phyloP scores from a whole-genome alignment of 164 flowering plant species.

The Dillenia suffruticosa region DNA sequence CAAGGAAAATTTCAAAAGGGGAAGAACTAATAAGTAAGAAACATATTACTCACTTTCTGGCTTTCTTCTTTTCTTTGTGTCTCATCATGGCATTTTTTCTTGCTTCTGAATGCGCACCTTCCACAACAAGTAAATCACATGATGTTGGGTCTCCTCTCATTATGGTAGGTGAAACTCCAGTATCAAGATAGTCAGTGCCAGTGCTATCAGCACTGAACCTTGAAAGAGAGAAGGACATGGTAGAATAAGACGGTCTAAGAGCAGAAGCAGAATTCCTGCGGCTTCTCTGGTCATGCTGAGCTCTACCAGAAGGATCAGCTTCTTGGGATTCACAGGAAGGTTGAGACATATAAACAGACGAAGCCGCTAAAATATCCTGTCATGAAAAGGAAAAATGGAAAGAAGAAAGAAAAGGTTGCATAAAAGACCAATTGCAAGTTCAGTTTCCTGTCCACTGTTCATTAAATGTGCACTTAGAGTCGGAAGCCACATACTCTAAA shows the following conservation, averaged over 20 bases:
- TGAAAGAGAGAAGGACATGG: conserved; percentile 33
- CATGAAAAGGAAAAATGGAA: conserved; percentile 1
- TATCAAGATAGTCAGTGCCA: conserved; percentile 30
- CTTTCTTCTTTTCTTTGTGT: conserved; percentile 48
- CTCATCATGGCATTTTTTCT: conserved; percentile 32
- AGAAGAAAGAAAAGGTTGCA: neutral
- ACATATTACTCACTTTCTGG: conserved; percentile 30
- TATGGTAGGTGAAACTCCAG: conserved; percentile 25
- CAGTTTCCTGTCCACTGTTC: no score
- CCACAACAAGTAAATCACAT: conserved; percentile 17
- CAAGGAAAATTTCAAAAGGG: neutral
- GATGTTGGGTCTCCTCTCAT: conserved; percentile 16
- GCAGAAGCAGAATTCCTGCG: conserved; percentile 10
- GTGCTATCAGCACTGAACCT: conserved; percentile 40
- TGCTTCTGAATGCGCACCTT: conserved; percentile 20
- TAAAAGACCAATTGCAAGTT: neutral
- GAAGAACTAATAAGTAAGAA: neutral
- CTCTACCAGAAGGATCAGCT: conserved; percentile 15
- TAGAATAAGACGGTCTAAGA: conserved; percentile 22
- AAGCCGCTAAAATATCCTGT: conserved; percentile 35
- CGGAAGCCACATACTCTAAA: no score
- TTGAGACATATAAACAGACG: conserved; percentile 11
- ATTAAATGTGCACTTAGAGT: no score
- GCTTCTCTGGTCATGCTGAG: conserved; percentile 12
- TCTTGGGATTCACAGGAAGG: conserved; percentile 12